Evolutionary conservation across 2,329 filamentous ascomycete species (phyloP).

Genomic region (Talaromyces atroroseus): DNA sequence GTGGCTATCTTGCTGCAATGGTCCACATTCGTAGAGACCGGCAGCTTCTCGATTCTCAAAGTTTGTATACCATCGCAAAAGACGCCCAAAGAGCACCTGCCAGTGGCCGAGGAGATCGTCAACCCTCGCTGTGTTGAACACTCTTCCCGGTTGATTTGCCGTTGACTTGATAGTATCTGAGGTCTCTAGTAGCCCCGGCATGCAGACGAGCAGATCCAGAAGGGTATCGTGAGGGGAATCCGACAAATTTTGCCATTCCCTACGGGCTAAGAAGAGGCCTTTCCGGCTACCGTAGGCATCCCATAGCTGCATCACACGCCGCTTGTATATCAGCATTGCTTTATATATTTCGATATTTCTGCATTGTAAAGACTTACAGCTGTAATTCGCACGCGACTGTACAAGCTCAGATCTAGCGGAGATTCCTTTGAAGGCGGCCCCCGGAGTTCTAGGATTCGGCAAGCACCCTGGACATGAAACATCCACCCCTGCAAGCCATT

Average conservation of each 20-base stretch:
- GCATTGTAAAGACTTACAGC: not conserved
- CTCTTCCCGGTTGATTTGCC: not conserved
- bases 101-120: slow-evolving; percentile 9
- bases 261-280: slow-evolving; percentile 3
- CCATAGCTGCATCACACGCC: slow-evolving; percentile 10
- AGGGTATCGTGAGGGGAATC: slow-evolving; percentile 10
- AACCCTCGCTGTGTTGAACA: not conserved
- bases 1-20: not conserved
- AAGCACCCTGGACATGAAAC: slow-evolving; percentile 12
- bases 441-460: slow-evolving; percentile 9
- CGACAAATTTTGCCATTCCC: slow-evolving; percentile 11
- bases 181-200: slow-evolving; percentile 7
- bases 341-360: not conserved
- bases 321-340: not conserved
- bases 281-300: slow-evolving; percentile 12
- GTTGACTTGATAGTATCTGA: not conserved
- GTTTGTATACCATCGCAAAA: slow-evolving; percentile 10
- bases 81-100: slow-evolving; percentile 5
- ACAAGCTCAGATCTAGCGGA: slow-evolving; percentile 11
- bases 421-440: slow-evolving; percentile 6
- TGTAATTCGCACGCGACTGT: slow-evolving; percentile 10
- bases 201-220: slow-evolving; percentile 7
- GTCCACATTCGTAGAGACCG: slow-evolving; percentile 7
- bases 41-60: slow-evolving; percentile 4
- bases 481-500: slow-evolving; percentile 11